These are phyloP conservation scores for Aspergillus haitiensis DNA, from an alignment of 495 filamentous ascomycete species.

Conservation along the genomic window DNA sequence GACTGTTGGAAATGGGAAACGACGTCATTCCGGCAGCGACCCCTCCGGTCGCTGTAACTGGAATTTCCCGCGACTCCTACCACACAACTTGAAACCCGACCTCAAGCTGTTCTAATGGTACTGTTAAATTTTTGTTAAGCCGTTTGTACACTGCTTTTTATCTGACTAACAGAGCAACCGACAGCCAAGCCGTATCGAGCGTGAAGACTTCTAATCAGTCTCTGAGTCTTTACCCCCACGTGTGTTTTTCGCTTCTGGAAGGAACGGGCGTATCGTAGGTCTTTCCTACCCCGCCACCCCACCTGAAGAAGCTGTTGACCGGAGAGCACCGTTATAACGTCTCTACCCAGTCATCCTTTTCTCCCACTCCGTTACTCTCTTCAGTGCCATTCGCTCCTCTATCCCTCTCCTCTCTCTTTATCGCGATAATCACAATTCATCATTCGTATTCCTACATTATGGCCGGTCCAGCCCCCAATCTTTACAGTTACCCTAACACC, in stretches of 20 bases:
- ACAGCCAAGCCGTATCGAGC: no score
- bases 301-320: constrained; percentile 20
- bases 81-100: not conserved
- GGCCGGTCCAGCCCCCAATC: constrained; percentile 63
- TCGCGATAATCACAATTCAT: not conserved
- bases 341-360: not conserved
- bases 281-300: constrained; percentile 25
- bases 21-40: constrained; percentile 11
- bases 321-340: constrained; percentile 6
- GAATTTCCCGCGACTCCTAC: no score
- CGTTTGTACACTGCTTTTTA: not conserved
- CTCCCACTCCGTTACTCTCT: not conserved
- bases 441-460: constrained; percentile 31
- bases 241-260: constrained; percentile 18
- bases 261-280: constrained; percentile 4
- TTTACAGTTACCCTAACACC: constrained; percentile 74
- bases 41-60: not conserved
- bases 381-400: not conserved
- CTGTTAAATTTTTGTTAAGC: not conserved
- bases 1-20: constrained; percentile 1
- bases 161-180: not conserved
- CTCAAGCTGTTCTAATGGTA: not conserved
- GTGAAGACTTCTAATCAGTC: not conserved
- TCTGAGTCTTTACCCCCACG: not conserved
- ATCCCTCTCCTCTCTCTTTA: not conserved